Evolutionary conservation across 2,329 filamentous ascomycete species (phyloP), one percentile per base, ranked within the genome.

Genomic region (Colletotrichum sp.): DNA sequence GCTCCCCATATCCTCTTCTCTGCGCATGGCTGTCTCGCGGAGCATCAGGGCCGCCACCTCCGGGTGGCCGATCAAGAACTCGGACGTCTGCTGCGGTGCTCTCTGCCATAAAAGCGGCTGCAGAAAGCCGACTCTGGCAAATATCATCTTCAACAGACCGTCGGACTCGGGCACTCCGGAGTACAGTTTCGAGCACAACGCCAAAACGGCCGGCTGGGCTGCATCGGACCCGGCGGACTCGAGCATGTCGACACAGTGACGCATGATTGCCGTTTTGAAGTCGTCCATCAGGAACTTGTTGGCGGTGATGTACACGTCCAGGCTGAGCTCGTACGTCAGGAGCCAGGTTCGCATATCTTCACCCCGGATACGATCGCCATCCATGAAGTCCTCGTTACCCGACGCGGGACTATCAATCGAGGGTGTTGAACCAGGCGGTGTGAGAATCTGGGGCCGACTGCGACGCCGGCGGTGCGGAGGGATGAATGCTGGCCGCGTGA

Each of bases 241-340:
- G 16, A 88, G 83, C 84, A 88, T 87, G 79, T 89, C 87, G 76
- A 90, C 83, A 71, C 84, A 84, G 34, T 80, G 84, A 6, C 85
- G 83, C 66, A 86, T 82, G 48, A 89, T 83, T 60, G 83, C 84
- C 6, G 73, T 76, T 78, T 88, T 87, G 80, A 90, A 87, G 65
- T 85, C 85, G 30, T 86, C 84, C 79, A 90, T 85, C 68, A 89
- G 82, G 79, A 86, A 89, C 68, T 86, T 85, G 77, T 88, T 84
- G 9, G 88, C 88, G 69, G 87, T 86, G 68, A 89, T 86, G 80
- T 90, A 89, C 15, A 89, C 87, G 69, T 88, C 86, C 15, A 90
- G 78, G 78, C 86, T 86, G 44, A 89, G 83, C 76, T 87, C 84
- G 78, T 88, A 89, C 3, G 86, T 80, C 64, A 88, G 81, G 5